Base-by-base conservation (phyloP, 805 yeast genomes). In the Suhomyces canberraensis region DNA sequence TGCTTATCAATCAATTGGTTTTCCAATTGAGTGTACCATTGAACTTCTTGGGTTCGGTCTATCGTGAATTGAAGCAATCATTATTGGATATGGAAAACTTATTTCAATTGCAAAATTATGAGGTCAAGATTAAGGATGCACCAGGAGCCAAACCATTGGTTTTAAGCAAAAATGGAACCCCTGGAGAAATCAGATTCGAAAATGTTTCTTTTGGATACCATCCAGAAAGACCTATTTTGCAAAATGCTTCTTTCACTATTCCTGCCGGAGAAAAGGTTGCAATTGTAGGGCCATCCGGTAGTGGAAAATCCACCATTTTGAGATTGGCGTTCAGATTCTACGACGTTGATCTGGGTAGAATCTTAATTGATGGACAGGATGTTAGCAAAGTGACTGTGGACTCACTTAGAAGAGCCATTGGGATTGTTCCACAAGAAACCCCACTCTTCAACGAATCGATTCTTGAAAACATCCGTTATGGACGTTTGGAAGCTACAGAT, bases 371-470 rank as follows among this genome's bases (percentile, higher is more conserved):
- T 61, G 96, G 95, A 3, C 93, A 86, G 50, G 96, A 93, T 58
- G 79, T 93, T 33, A 66, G 79, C 30, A 75, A 79, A 33, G 80
- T 89, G 29, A 82, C 82, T 29, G 54, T 91, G 29, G 91, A 86
- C 35, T 77, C 90, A 9, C 65, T 93, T 35, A 71, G 98, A 46
- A 65, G 59, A 36, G 68, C 78, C 8, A 75, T 91, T 42, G 98
- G 97, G 29, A 95, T 91, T 16, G 98, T 91, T 2, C 98, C 98
- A 1, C 98, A 91, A 60, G 98, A 91, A 46, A 91, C 98, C 1
- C 98, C 98, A 4, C 66, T 91, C 32, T 91, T 91, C 68, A 91
- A 91, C 58, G 96, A 90, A 42, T 75, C 95, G 0, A 87, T 91
- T 31, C 59, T 81, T 57, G 95, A 91, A 56, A 91, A 91, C 51